Percentiles rank a stretch among this genome's conserved stretches.
These are phyloP conservation scores for Henningerozyma blattae DNA, from an alignment of 805 yeast genomes.

Conservation along the genomic window DNA sequence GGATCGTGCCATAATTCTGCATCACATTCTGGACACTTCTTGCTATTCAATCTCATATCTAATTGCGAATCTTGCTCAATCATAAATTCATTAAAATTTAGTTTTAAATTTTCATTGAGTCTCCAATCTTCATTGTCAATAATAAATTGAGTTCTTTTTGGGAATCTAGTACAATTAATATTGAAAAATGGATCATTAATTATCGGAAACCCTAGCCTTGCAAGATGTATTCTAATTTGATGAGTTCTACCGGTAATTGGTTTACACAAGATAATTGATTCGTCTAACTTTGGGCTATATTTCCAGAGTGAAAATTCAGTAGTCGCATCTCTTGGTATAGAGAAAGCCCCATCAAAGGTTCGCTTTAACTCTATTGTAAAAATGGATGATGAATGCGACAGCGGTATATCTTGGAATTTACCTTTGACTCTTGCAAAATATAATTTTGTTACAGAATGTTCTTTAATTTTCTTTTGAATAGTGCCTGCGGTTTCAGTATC, in stretches of 20 bases:
- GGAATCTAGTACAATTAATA: constrained; percentile 11
- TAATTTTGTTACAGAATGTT: constrained; percentile 57
- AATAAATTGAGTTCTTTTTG: constrained; percentile 15
- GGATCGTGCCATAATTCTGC: constrained; percentile 14
- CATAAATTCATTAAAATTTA: too few relatives aligned
- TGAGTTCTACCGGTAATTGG: constrained; percentile 95
- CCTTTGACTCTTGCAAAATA: constrained; percentile 85
- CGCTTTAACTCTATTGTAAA: constrained; percentile 59
- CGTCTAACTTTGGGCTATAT: constrained; percentile 37
- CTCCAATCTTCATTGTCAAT: constrained; percentile 11
- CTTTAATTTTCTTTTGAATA: constrained; percentile 42
- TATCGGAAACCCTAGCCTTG: constrained; percentile 75
- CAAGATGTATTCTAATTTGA: constrained; percentile 87
- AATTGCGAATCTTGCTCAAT: too few relatives aligned
- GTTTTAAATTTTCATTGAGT: constrained; percentile 12
- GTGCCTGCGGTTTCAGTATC: constrained; percentile 42
- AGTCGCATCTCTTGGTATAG: constrained; percentile 44
- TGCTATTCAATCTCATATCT: constrained; percentile 6
- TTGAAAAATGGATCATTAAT: constrained; percentile 73
- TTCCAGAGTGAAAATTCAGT: constrained; percentile 56
- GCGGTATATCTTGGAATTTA: constrained; percentile 45
- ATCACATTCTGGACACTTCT: constrained; percentile 18
- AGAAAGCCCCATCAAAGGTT: constrained; percentile 39
- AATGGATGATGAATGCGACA: constrained; percentile 34
- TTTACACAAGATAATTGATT: constrained; percentile 59